These are phyloP conservation scores for Trichoderma sp. DNA, from an alignment of 2,329 filamentous ascomycete genomes.

Conservation along the genomic window DNA sequence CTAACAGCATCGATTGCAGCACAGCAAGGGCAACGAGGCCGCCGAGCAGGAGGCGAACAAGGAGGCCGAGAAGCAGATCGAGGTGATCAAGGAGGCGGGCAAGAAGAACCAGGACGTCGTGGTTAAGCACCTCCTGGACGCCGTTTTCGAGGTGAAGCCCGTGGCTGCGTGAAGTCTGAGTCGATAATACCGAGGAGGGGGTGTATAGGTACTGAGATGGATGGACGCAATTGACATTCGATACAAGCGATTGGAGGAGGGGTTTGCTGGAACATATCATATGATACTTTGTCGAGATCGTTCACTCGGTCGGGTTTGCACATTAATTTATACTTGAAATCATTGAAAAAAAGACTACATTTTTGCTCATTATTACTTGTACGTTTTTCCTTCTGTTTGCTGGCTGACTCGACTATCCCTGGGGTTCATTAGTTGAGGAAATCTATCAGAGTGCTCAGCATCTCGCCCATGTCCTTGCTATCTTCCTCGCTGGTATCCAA, in stretches of 20 bases:
- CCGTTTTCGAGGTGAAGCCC: constrained; percentile 83
- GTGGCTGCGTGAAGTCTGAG: constrained; percentile 39
- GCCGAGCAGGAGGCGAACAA: constrained; percentile 79
- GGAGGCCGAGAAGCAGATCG: constrained; percentile 75
- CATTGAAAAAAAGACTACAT: neutral
- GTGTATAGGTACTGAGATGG: neutral
- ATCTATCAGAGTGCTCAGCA: constrained; percentile 54
- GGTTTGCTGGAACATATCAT: neutral
- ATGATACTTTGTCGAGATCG: neutral
- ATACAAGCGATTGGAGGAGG: neutral
- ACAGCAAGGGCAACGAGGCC: constrained; percentile 83
- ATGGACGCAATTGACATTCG: neutral
- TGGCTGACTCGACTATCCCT: neutral
- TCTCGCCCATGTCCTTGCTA: constrained; percentile 59
- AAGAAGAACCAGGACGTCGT: constrained; percentile 79
- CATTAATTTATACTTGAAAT: neutral
- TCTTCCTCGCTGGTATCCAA: constrained; percentile 59
- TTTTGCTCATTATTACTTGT: constrained; percentile 3
- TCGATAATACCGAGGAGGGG: neutral
- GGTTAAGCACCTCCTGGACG: constrained; percentile 77
- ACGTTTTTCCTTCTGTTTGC: neutral
- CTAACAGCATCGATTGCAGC: constrained; percentile 54
- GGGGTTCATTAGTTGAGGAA: constrained; percentile 42
- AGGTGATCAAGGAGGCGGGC: constrained; percentile 78
- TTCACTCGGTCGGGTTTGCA: neutral